Evolutionary conservation across 805 yeast genomes (phyloP), one percentile per base, ranked within the genome.

Genomic region (Danielozyma ontarioensis): DNA sequence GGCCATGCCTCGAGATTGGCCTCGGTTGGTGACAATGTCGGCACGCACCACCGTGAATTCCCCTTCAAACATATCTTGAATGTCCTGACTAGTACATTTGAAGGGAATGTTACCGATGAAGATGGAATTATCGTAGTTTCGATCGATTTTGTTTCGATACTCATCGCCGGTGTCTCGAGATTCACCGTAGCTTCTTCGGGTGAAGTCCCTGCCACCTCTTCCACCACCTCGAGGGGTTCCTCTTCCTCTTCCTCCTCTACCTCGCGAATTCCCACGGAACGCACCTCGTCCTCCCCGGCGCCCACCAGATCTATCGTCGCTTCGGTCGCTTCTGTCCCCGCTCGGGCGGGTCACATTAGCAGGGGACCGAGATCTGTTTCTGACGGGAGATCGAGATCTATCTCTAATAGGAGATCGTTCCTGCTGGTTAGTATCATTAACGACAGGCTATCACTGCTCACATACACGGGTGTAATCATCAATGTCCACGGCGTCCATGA

Each of bases 1-100:
- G 26, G 89, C 90, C 90, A 82, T 83, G 41, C 95, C 95, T 61
- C 90, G 71, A 51, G 87, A 81, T 50, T 82, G 82, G 36, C 94
- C 94, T 46, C 80, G 76, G 40, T 76, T 71, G 2, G 80, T 78
- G 28, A 87, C 81, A 33, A 89, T 80, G 55, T 88, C 96, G 3
- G 96, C 95, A 42, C 85, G 74, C 14, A 80, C 70, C 34, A 88
- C 82, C 18, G 69, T 36, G 43, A 57, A 62, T 16, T 53, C 52
- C 17, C 58, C 59, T n/a, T 67, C 59, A 56, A 83, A 83, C 41
- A 72, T 67, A 13, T 68, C 78, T 50, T 74, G 75, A 33, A 83
- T 63, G 24, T 80, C 80, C 31, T 64, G 59, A 46, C 83, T 72
- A 22, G 78, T 71, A 42, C 77, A 68, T 32, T 73, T 75, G 51